Percentiles rank a stretch among this genome's conserved stretches.
These are phyloP conservation scores for Syncephalastrum contaminatum DNA, from an alignment of 371 early-diverging fungal species.

Conservation along the genomic window DNA sequence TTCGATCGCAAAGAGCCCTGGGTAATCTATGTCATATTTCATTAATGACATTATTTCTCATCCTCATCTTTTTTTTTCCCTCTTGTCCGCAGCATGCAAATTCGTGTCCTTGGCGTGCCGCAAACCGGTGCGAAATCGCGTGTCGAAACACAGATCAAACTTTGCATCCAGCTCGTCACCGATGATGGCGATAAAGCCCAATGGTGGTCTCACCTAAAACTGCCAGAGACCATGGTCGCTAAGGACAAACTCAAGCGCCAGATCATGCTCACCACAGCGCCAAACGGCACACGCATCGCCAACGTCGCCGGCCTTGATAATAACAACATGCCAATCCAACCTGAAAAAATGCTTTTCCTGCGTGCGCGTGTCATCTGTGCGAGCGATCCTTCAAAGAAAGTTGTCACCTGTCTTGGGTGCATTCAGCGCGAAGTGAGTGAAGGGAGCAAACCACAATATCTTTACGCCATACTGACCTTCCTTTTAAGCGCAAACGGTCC, in stretches of 20 bases:
- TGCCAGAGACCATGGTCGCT: constrained; percentile 84
- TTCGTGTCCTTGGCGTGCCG: constrained; percentile 75
- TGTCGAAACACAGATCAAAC: constrained; percentile 93
- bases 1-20: constrained; percentile 3
- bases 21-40: constrained; percentile 1
- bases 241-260: constrained; percentile 62
- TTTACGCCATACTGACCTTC: constrained; percentile 1
- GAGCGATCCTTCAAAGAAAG: constrained; percentile 75
- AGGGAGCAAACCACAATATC: not conserved
- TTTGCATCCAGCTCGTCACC: constrained; percentile 84
- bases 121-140: constrained; percentile 83
- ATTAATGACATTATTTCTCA: not conserved
- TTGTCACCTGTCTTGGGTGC: constrained; percentile 83
- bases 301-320: constrained; percentile 22
- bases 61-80: constrained; percentile 2
- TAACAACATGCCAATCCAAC: constrained; percentile 20
- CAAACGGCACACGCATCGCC: constrained; percentile 19
- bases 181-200: constrained; percentile 75
- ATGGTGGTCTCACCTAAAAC: constrained; percentile 80
- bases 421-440: constrained; percentile 75
- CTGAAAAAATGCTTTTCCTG: constrained; percentile 60
- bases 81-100: constrained; percentile 36
- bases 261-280: constrained; percentile 16
- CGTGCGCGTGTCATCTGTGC: constrained; percentile 85
- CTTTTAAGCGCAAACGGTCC: constrained; percentile 47